Percentiles rank a stretch among this genome's conserved stretches.
These are phyloP conservation scores for Tylopilus felleus DNA, from an alignment of 768 basidiomycete genomes.

Conservation along the genomic window DNA sequence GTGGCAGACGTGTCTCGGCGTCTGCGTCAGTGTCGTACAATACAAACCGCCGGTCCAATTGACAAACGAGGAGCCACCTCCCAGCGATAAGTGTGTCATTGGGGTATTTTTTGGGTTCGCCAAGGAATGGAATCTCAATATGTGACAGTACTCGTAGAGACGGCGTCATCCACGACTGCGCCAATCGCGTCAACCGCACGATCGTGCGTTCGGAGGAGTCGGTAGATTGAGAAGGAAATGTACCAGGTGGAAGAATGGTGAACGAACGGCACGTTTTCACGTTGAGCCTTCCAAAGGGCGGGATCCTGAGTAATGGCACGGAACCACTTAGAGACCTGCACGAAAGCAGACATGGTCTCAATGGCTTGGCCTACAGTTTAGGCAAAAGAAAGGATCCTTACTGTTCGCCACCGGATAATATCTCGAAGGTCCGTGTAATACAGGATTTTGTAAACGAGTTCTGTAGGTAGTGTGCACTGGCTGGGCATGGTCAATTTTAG, in stretches of 20 bases:
- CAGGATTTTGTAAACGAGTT: neutral
- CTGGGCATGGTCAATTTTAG: no score
- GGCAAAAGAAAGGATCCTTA: neutral
- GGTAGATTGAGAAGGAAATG: neutral
- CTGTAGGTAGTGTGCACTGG: neutral
- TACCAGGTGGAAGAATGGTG: neutral
- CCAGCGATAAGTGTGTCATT: neutral
- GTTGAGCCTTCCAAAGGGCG: neutral
- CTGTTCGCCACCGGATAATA: neutral
- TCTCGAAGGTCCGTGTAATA: neutral
- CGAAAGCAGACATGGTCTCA: neutral
- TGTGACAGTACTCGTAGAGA: neutral
- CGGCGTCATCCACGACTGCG: neutral
- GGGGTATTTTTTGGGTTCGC: neutral
- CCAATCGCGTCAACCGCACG: neutral
- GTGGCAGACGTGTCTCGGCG: neutral
- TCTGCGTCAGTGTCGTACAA: neutral
- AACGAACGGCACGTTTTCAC: neutral
- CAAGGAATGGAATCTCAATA: neutral
- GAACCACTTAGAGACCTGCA: neutral
- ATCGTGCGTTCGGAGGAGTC: neutral
- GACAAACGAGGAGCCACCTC: constrained; percentile 1
- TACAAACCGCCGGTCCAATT: neutral
- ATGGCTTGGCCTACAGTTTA: neutral
- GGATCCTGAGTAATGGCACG: neutral